phyloP scores from a whole-genome alignment of 108 stramenopile genomes.

The Conticribra weissflogii region DNA sequence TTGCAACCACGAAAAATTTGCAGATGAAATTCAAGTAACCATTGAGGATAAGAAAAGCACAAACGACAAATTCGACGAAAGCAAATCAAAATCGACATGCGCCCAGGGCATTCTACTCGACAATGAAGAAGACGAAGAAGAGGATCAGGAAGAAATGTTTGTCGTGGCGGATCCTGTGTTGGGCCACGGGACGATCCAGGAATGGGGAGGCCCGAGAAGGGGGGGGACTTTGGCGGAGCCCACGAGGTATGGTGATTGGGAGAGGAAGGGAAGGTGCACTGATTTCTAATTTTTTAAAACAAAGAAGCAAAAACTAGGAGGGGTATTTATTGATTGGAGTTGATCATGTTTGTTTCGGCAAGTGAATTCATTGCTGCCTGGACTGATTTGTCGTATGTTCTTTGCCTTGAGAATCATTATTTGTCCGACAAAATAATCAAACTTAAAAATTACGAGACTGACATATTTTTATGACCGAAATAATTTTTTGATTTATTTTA shows the following conservation, averaged over 20 bases:
- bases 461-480: no score
- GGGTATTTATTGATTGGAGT: no score
- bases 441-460: no score
- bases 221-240: conserved; percentile 94
- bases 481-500: no score
- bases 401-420: no score
- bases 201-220: conserved; percentile 97
- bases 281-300: conserved; percentile 74
- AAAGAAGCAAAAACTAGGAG: no score
- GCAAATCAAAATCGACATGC: conserved; percentile 9
- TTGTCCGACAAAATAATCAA: no score
- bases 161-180: conserved; percentile 75
- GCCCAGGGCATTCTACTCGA: conserved; percentile 32
- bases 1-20: no score
- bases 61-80: neutral
- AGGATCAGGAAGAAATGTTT: conserved; percentile 93
- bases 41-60: neutral
- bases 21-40: no score
- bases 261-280: conserved; percentile 94
- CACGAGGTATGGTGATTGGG: conserved; percentile 98
- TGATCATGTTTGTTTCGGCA: no score
- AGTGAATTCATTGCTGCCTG: no score
- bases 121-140: conserved; percentile 83
- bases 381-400: no score
- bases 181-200: conserved; percentile 59